Percentiles rank a stretch among this genome's conserved stretches.
Conservation (phyloP, 2,329 filamentous ascomycete species). For the Aspergillus sergii region DNA sequence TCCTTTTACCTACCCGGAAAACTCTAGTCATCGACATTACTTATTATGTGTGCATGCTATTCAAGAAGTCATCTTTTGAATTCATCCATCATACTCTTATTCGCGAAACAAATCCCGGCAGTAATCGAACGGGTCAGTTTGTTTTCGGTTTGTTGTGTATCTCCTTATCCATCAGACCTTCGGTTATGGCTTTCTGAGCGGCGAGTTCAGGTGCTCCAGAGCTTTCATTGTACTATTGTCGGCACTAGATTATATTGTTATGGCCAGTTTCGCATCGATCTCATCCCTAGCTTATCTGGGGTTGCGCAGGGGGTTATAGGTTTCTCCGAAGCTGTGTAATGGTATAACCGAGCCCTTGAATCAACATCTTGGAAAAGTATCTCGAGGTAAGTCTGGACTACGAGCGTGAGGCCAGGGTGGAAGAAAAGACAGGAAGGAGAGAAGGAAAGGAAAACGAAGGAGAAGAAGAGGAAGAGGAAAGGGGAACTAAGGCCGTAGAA, state of each 20-base stretch:
- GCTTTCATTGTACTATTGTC: background rate
- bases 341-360: background rate
- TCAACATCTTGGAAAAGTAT: background rate
- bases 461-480: background rate
- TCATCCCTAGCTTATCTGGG: background rate
- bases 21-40: background rate
- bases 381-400: background rate
- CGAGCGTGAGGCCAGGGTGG: background rate
- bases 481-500: background rate
- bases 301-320: background rate
- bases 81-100: background rate
- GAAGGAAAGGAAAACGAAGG: background rate
- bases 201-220: background rate
- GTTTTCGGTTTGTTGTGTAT: background rate
- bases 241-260: background rate
- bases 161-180: background rate
- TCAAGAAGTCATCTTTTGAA: background rate
- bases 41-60: background rate
- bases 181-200: background rate
- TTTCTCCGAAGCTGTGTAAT: background rate
- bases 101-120: background rate
- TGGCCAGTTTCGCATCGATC: background rate
- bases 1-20: background rate
- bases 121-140: background rate
- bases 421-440: background rate